Base-by-base conservation (phyloP, 768 basidiomycete genomes). In the Naganishia vaughanmartiniae region DNA sequence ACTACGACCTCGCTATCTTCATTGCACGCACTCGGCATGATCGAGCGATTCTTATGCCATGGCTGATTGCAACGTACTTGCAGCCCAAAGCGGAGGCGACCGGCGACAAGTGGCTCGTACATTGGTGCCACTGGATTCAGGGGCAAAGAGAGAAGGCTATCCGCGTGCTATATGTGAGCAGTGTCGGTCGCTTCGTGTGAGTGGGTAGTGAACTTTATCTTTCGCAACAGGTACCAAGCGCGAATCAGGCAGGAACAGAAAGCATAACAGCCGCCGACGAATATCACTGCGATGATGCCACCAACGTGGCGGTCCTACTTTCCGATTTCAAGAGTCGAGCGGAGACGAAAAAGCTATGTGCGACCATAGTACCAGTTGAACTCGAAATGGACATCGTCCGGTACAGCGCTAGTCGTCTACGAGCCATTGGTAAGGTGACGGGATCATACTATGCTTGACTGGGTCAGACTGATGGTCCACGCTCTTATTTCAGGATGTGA, bases 41-140 rank as follows among this genome's bases (percentile, higher is more conserved):
- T 73, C 87, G 87, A 69, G 89, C 90, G 57, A 88, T 91, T 42
- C 92, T 93, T 0, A 34, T 96, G 1, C 78, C 97, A 39, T 82
- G 84, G 30, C 85, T 84, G 48, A 87, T 97, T 51, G 83, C 97
- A 56, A 86, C 84, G n/a, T 85, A 85, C 57, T 87, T 97, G 12
- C 82, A 97, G 9, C 94, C 94, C 1, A 85, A 85, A 11, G 94
- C 95, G 0, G 92, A 97, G 80, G 83, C 84, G 63, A 85, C 89
- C 54, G 96, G 94, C 0, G 94, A 97, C 79, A 85, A 95, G 48
- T 98, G 92, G 90, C 82, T 98, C 15, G 91, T 88, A 26, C 93
- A 90, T 72, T 99, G 94, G 96, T 92, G 91, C 1, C 95, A 95
- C 81, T 98, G 96, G 94, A 82, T 91, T 67, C 84, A 97, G n/a